Evolutionary conservation across 2,329 filamentous ascomycete genomes (phyloP), one percentile per base, ranked within the genome.

Genomic region (Alternaria sp.): DNA sequence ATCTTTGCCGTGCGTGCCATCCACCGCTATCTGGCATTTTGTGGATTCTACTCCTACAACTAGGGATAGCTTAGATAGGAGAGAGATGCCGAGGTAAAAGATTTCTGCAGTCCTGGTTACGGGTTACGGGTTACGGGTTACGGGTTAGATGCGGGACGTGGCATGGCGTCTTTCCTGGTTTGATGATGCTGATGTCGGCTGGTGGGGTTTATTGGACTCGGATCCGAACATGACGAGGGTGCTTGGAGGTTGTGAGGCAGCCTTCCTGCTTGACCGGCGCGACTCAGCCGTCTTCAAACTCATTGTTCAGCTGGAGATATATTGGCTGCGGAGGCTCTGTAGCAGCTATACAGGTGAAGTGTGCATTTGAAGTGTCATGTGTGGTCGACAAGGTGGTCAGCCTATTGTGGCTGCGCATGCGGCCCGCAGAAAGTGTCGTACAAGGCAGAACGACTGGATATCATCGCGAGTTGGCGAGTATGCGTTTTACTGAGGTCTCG

Each of bases 371-470:
- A 19, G 19, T 3, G 26, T 40, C 15, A 23, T 40, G 30, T 50
- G 44, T 57, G 45, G 45, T 26, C 17, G 32, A 21, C 25, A 23
- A 21, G 44, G 9, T 36, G 17, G 32, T 66, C 21, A 46, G 46
- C 53, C 58, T 51, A 46, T 26, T 51, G 57, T 61, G 63, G 63
- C 63, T 66, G 65, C 63, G 60, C 60, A 66, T 30, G 12, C 63
- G 55, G 51, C 63, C 63, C 43, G 57, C 59, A 55, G 26, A 52
- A 30, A 5, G 30, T 28, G 53, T 61, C 30, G 45, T 63, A 56
- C 60, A 46, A 66, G 63, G 60, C 63, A 61, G 57, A 59, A 52
- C 47, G 50, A 53, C 23, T 26, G 40, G 55, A 30, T 13, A 32
- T 2, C 21, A 40, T 47, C n/a, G 21, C 55, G 12, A 32, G 44